Evolutionary conservation across 208 protist genomes (phyloP), one percentile per base, ranked within the genome.

Genomic region (Acanthamoeba culbertsoni): DNA sequence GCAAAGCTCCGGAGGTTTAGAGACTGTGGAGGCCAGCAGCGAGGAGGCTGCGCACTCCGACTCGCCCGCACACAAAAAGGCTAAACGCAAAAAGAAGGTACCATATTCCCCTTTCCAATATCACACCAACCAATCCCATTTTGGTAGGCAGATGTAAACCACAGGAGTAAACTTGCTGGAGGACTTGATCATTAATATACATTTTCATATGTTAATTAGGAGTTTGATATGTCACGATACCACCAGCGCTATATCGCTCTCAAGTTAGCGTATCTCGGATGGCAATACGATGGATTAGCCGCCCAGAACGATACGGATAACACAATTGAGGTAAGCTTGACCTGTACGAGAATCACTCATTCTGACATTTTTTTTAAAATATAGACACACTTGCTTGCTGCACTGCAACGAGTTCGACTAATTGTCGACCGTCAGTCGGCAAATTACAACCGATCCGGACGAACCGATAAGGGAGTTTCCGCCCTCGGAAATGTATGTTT

Each of bases 391-490:
- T 71, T 98, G 43, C 96, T 97, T 57, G 59, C 48, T 5, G 96
- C 95, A 31, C 94, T 97, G 12, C 71, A 86, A 43, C 96, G 93
- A 42, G 94, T 94, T 20, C 77, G 95, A 42, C 95, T 97, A 18
- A 96, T 97, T 51, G 23, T 28, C 14, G 42, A 86, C 33, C 91
- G 79, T 12, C 55, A 42, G 12, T 82, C 45, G 40, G 91, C 77
- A 93, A 14, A 84, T 59, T 98, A 96, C 73, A 95, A 93, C 2
- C 92, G 97, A 23, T 98, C 96, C 71, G 98, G 98, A 4, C 93
- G 98, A 43, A 98, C 98, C 4, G 98, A 98, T 94, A 98, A 98
- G 93, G 98, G 98, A 57, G 98, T 98, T 18, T 96, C 90, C 53
- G 98, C 98, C 8, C 93, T 98, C 37, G 94, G 95, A 12, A 97